Conservation (phyloP, 495 filamentous ascomycete genomes). For the Tetracladium marchalianum region DNA sequence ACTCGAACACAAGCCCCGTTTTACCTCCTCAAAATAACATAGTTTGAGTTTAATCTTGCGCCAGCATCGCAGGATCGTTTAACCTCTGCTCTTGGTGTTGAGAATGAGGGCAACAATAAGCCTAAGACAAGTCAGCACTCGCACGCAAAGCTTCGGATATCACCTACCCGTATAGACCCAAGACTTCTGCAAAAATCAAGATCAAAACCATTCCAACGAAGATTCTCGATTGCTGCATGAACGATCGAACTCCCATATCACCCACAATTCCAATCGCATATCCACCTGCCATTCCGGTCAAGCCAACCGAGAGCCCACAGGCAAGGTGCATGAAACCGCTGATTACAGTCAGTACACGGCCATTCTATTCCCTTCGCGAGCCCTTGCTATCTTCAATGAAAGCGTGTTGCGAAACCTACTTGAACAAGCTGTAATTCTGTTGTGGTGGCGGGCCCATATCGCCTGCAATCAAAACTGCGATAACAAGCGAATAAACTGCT, state of each 20-base stretch:
- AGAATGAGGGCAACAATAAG: slow-evolving; percentile 50
- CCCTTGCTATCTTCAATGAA: slow-evolving; percentile 16
- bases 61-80: neutral
- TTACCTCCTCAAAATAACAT: neutral
- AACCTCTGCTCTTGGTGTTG: slow-evolving; percentile 36
- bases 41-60: too few species aligned
- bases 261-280: slow-evolving; percentile 96
- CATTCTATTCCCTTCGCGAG: slow-evolving; percentile 14
- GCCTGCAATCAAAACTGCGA: slow-evolving; percentile 86
- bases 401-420: slow-evolving; percentile 36
- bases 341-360: slow-evolving; percentile 3
- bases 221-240: slow-evolving; percentile 89
- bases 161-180: slow-evolving; percentile 90
- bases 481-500: slow-evolving; percentile 93
- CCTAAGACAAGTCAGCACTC: slow-evolving; percentile 20
- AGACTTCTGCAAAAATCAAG: slow-evolving; percentile 94
- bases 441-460: slow-evolving; percentile 60
- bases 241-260: slow-evolving; percentile 85
- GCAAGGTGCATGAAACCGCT: slow-evolving; percentile 87
- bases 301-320: slow-evolving; percentile 81
- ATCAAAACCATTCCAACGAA: slow-evolving; percentile 99
- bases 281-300: slow-evolving; percentile 89
- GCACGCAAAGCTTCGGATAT: neutral
- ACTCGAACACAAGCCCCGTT: slow-evolving; percentile 17
- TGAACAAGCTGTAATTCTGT: slow-evolving; percentile 69